A percentile compares a stretch with the other conserved stretches of the same genome.
These are phyloP conservation scores for Gryganskiella cystojenkinii DNA, from an alignment of 192 early-diverging fungal genomes.

Conservation along the genomic window DNA sequence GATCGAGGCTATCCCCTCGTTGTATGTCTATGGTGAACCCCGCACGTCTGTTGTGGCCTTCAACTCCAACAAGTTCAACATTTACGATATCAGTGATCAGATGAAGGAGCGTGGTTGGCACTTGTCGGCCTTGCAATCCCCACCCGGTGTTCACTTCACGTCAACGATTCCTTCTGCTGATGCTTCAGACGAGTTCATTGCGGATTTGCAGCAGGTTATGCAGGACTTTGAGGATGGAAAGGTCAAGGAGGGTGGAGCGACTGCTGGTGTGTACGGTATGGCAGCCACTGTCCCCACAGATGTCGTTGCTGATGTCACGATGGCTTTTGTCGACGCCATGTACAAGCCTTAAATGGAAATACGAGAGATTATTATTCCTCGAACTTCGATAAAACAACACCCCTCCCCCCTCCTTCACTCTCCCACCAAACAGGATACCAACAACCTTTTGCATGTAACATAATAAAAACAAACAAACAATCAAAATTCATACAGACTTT, in stretches of 20 bases:
- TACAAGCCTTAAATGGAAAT: constrained; percentile 65
- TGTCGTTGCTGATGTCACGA: constrained; percentile 88
- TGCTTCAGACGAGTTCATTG: constrained; percentile 75
- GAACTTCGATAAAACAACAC: neutral
- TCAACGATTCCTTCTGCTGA: constrained; percentile 85
- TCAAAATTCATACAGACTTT: too few species aligned
- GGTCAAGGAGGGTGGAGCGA: constrained; percentile 71
- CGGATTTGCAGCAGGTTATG: constrained; percentile 85
- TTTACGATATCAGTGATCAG: constrained; percentile 87
- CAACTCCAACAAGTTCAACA: constrained; percentile 77
- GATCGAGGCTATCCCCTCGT: constrained; percentile 72
- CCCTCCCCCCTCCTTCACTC: neutral
- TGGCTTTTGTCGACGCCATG: constrained; percentile 89
- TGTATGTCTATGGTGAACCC: constrained; percentile 90
- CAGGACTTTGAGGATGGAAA: constrained; percentile 74
- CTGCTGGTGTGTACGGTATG: constrained; percentile 94
- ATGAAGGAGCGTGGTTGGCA: constrained; percentile 87
- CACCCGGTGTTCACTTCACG: constrained; percentile 89
- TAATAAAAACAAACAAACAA: too few species aligned
- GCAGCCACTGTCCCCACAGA: constrained; percentile 89
- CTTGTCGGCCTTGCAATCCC: constrained; percentile 89
- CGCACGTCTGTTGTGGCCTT: constrained; percentile 86
- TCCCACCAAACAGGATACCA: too few species aligned
- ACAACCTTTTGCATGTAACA: constrained; percentile 3
- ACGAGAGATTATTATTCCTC: neutral